Evolutionary conservation across 176 grass and related monocot species (phyloP).

Genomic region (Carex scoparia): DNA sequence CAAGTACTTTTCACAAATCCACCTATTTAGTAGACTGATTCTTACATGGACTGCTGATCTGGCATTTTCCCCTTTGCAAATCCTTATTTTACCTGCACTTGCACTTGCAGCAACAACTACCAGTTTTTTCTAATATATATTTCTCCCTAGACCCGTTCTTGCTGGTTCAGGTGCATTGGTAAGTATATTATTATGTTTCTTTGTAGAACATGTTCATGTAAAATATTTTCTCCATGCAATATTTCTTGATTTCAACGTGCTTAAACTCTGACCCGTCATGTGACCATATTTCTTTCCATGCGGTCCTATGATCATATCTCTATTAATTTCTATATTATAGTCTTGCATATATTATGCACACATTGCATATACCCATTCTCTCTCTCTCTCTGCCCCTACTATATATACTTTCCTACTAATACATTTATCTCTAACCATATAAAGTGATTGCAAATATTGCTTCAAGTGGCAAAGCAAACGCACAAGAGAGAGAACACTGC

Average conservation of each 20-base stretch:
- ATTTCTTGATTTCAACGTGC: not conserved
- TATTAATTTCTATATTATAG: not conserved
- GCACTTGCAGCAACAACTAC: not conserved
- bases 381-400: not conserved
- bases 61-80: not conserved
- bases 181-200: not conserved
- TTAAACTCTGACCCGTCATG: not conserved
- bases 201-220: not conserved
- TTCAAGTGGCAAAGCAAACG: not conserved
- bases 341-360: not conserved
- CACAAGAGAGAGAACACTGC: not conserved
- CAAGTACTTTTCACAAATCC: not conserved
- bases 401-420: not conserved
- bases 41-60: conserved; percentile 18
- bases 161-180: not conserved
- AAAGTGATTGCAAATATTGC: not conserved
- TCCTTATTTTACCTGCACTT: not conserved
- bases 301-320: not conserved
- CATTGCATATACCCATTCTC: not conserved
- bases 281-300: not conserved
- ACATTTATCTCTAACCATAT: not conserved
- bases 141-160: not conserved
- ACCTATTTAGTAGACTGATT: not conserved
- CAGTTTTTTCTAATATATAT: not conserved
- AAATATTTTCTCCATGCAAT: not conserved